Base-by-base conservation (phyloP, 768 basidiomycete species). In the Rhodotorula toruloides region DNA sequence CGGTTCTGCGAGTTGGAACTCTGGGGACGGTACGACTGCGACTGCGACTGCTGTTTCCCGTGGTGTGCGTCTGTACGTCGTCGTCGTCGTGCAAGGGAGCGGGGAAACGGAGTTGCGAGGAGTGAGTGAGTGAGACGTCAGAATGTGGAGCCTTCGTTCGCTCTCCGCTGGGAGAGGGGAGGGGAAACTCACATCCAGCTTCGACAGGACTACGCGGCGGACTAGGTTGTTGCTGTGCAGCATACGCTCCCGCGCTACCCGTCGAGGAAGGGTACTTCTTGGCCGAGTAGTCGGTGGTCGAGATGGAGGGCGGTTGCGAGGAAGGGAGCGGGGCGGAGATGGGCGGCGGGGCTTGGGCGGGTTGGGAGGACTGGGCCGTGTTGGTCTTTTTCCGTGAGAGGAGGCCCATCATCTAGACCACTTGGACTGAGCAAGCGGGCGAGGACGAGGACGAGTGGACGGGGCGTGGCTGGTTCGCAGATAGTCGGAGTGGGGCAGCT, bases 151-250 rank as follows among this genome's bases (percentile, higher is more conserved):
- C 4, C 32, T 7, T 29, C 7, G 37, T 14, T 22, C n/a, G 34
- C 14, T 31, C 31, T 11, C 16, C 4, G 50, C 34, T 13, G 22
- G 27, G 43, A 6, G 12, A 50, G 22, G 40, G 2, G 19, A 43
- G n/a, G 16, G 14, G 11, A 25, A n/a, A 56, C 65, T n/a, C 42
- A 66, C 58, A 63, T 2, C 52, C 40, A 0, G 59, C 58, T 4
- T 67, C 56, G 40, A 71, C 61, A 1, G 70, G 70, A n/a, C 70
- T 71, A 13, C 70, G 65, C 1, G 70, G 70, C 10, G 70, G 70
- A 17, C 65, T 67, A 21, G 70, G 65, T 36, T 36, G 59, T 31
- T 42, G 40, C 48, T 46, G 56, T 0, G 27, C 31, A 27, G 43
- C 29, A 56, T 65, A 61, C 54, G 64, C 48, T 6, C 55, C 61